Conservation (phyloP, 2,329 filamentous ascomycete genomes). For the Penicillium brevicompactum region DNA sequence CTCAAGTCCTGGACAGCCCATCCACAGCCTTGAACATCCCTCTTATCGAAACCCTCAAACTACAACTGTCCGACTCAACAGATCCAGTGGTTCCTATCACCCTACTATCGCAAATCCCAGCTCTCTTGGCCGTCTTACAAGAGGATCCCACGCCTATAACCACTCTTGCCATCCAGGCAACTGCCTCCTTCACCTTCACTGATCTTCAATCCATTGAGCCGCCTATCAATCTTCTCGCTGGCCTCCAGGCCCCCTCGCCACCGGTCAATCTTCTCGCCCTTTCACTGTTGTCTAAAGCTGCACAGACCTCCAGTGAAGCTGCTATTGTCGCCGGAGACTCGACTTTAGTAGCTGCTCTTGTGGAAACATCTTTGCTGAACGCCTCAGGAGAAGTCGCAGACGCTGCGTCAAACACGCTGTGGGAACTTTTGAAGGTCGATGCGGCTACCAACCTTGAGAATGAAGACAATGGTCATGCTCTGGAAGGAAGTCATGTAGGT, state of each 20-base stretch:
- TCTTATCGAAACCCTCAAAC: constrained; percentile 54
- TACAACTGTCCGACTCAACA: constrained; percentile 44
- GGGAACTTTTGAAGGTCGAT: constrained; percentile 56
- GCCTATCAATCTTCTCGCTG: constrained; percentile 57
- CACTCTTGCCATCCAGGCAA: constrained; percentile 54
- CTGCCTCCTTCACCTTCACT: constrained; percentile 52
- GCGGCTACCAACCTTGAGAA: constrained; percentile 37
- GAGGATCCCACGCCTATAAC: constrained; percentile 61
- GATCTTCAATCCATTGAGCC: constrained; percentile 52
- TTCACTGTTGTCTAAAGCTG: constrained; percentile 59
- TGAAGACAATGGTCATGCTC: constrained; percentile 21
- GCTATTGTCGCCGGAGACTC: constrained; percentile 60
- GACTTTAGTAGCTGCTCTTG: constrained; percentile 56
- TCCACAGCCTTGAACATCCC: constrained; percentile 49
- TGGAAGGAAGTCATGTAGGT: constrained; percentile 34
- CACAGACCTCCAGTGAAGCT: constrained; percentile 53
- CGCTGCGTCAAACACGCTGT: constrained; percentile 55
- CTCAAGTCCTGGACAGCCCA: constrained; percentile 47
- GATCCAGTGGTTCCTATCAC: constrained; percentile 40
- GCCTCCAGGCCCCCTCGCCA: constrained; percentile 52
- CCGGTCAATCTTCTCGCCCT: constrained; percentile 61
- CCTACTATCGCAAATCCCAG: constrained; percentile 51
- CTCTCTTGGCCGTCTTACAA: constrained; percentile 55
- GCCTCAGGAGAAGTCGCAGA: constrained; percentile 58
- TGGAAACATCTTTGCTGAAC: constrained; percentile 62